Base-by-base conservation (phyloP, 2,329 filamentous ascomycete species). In the Colletotrichum magnum region DNA sequence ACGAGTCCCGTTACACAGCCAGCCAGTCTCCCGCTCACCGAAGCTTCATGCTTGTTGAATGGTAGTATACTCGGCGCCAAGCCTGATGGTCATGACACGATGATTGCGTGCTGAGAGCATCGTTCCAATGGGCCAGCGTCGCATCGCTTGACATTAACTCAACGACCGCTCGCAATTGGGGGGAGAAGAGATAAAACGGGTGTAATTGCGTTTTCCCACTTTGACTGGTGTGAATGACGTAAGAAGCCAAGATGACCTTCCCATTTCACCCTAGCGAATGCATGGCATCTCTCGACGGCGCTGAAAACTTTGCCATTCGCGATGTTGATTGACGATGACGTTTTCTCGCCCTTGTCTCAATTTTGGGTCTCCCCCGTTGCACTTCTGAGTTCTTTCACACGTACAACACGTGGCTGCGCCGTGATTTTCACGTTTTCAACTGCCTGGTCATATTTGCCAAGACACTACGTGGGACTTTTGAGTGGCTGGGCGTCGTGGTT, bases 211-310 rank as follows among this genome's bases (percentile, higher is more conserved):
- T 47, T 57, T 52, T 47, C 18, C 16, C 24, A 45, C 45, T n/a
- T 32, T 16, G 18, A 41, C 28, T n/a, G 36, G 16, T 28, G 10
- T 21, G n/a, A 26, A 64, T 68, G 64, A 68, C 64, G 64, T 58
- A 68, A 41, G 28, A 7, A 36, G 32, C 4, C 16, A 15, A 6
- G 5, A 9, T 48, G 24, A 68, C 64, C 64, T 68, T 68, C 64
- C 64, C 24, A 2, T 58, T 68, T 52, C 45, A 68, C 36, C n/a
- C 53, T 68, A 68, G 64, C 47, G 18, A 52, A 53, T 63, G 64
- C 64, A 68, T 64, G 64, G 64, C 59, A 47, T 39, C 39, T 64
- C 43, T 57, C 36, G 41, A 28, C 36, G 15, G 24, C 13, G 16
- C 52, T 24, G 12, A 28, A 36, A 43, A 39, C 18, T 52, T 26